A percentile compares a stretch with the other conserved stretches of the same genome.
These are phyloP conservation scores for Zalaria obscura DNA, from an alignment of 2,329 filamentous ascomycete species.

Conservation along the genomic window DNA sequence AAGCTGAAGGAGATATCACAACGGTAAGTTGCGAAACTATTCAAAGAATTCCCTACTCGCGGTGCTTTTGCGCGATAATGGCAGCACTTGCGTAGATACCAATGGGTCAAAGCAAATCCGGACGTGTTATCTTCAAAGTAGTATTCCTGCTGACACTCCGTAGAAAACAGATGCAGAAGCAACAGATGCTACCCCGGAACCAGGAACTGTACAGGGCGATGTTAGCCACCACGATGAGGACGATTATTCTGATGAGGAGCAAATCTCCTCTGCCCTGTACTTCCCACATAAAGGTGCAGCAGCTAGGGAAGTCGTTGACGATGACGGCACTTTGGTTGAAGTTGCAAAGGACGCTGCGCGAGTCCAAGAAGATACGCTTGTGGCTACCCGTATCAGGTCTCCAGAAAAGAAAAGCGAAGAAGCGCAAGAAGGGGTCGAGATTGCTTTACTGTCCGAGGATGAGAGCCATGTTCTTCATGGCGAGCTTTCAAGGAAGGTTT, in stretches of 20 bases:
- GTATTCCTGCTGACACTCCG: too few species aligned
- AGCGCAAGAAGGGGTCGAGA: slow-evolving; percentile 40
- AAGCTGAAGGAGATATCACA: background rate
- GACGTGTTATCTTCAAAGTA: too few species aligned
- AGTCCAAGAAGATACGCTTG: too few species aligned
- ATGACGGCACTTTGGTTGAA: background rate
- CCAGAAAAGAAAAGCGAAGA: background rate
- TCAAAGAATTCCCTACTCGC: too few species aligned
- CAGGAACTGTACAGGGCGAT: too few species aligned
- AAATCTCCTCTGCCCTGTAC: slow-evolving; percentile 77
- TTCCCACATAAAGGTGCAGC: slow-evolving; percentile 55
- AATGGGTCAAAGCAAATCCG: too few species aligned
- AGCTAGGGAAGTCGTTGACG: background rate
- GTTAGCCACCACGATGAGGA: slow-evolving; percentile 25
- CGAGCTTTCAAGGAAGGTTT: slow-evolving; percentile 31
- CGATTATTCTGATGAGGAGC: slow-evolving; percentile 62
- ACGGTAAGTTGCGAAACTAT: background rate
- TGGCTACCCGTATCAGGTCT: too few species aligned
- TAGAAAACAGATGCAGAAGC: too few species aligned
- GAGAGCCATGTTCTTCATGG: slow-evolving; percentile 48
- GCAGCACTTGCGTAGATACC: too few species aligned
- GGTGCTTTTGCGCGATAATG: too few species aligned
- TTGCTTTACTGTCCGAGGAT: slow-evolving; percentile 45
- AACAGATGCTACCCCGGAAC: too few species aligned
- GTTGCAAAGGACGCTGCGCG: background rate